Evolutionary conservation across 306 rosid genomes (phyloP).

Genomic region (Alnus glutinosa): DNA sequence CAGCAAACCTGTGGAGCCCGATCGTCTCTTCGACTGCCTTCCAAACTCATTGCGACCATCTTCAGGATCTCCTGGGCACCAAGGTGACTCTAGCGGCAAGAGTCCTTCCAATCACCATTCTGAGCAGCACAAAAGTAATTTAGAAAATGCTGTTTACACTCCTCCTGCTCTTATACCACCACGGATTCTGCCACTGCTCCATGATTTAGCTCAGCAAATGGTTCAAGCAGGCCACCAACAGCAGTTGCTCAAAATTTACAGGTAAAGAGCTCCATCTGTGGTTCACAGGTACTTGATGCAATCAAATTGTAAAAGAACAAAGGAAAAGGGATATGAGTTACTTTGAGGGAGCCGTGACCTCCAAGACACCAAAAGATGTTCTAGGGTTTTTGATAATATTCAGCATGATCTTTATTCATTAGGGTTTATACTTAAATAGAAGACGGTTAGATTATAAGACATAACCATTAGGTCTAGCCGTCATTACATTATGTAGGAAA

Average conservation of each 20-base stretch:
- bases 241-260: conserved; percentile 73
- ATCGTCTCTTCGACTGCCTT: conserved; percentile 93
- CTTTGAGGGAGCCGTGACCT: too few relatives aligned
- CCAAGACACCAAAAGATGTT: too few relatives aligned
- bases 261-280: conserved; percentile 41
- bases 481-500: too few relatives aligned
- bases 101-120: conserved; percentile 57
- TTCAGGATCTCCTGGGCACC: conserved; percentile 81
- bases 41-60: conserved; percentile 95
- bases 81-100: conserved; percentile 58
- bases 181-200: conserved; percentile 74
- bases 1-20: conserved; percentile 99
- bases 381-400: too few relatives aligned
- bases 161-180: conserved; percentile 94
- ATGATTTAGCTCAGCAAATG: conserved; percentile 86
- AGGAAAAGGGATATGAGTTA: too few relatives aligned
- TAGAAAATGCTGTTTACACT: conserved; percentile 75
- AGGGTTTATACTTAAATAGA: too few relatives aligned
- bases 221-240: conserved; percentile 90
- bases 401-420: too few relatives aligned
- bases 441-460: too few relatives aligned
- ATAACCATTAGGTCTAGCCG: too few relatives aligned
- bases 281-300: background rate
- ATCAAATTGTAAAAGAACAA: too few relatives aligned
- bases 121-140: conserved; percentile 52